A percentile compares a stretch with the other conserved stretches of the same genome.
These are phyloP conservation scores for Arachis hypogaea DNA, from an alignment of 306 rosid genomes.

Conservation along the genomic window DNA sequence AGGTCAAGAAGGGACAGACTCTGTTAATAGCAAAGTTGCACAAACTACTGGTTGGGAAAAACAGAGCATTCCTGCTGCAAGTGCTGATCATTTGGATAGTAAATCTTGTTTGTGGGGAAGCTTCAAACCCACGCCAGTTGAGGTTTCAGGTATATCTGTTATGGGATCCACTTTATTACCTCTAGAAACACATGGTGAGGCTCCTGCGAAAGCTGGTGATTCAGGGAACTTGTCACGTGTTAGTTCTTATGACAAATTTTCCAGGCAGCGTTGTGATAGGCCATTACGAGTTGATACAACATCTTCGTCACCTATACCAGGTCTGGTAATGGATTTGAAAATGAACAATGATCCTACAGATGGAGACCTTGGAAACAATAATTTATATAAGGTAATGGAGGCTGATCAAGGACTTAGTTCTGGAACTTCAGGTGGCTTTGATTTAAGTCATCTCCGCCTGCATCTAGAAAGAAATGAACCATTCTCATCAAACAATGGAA, in stretches of 20 bases:
- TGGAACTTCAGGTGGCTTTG: constrained; percentile 43
- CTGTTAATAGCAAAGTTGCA: constrained; percentile 43
- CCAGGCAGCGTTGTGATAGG: constrained; percentile 39
- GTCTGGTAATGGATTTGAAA: constrained; percentile 42
- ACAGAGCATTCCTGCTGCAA: constrained; percentile 34
- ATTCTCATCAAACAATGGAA: constrained; percentile 48
- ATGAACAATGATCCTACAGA: constrained; percentile 39
- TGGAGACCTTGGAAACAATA: constrained; percentile 42
- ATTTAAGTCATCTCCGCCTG: constrained; percentile 45
- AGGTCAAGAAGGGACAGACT: constrained; percentile 45
- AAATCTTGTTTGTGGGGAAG: constrained; percentile 47
- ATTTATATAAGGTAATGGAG: constrained; percentile 41
- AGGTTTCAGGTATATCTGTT: constrained; percentile 44
- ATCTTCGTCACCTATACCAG: constrained; percentile 44
- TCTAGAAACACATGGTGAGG: constrained; percentile 45
- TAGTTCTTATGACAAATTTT: constrained; percentile 45
- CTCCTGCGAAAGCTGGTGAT: constrained; percentile 44
- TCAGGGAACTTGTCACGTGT: constrained; percentile 38
- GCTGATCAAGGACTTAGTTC: constrained; percentile 38
- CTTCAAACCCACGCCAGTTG: constrained; percentile 43
- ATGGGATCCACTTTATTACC: constrained; percentile 46
- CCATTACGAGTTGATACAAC: constrained; percentile 43
- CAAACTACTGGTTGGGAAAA: constrained; percentile 45
- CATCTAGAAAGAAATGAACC: constrained; percentile 58
- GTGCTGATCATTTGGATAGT: constrained; percentile 43